Percentiles rank a stretch among this genome's conserved stretches.
Conservation (phyloP, 306 rosid genomes). For the Comarum palustre region DNA sequence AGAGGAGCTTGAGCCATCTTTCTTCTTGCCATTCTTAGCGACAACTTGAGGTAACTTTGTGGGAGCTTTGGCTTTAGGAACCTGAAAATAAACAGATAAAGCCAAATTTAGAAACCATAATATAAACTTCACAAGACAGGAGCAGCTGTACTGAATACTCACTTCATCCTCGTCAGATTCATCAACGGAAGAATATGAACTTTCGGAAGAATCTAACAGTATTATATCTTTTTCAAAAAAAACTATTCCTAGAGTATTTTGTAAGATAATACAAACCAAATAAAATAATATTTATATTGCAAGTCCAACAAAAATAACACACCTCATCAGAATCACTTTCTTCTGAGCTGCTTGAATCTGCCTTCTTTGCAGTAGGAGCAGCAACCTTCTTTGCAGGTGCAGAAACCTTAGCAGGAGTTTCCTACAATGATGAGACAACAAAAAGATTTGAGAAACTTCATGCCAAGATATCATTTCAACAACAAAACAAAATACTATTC, state of each 20-base stretch:
- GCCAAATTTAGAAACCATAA: background rate
- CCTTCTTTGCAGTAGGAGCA: background rate
- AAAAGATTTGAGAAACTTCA: background rate
- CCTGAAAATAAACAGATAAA: conserved; percentile 22
- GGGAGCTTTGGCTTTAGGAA: conserved; percentile 29
- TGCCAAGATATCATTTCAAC: background rate
- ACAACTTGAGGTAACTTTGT: conserved; percentile 31
- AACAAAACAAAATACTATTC: background rate
- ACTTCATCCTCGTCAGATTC: conserved; percentile 11
- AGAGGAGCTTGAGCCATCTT: conserved; percentile 30
- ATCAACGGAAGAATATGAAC: conserved; percentile 10
- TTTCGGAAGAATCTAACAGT: background rate
- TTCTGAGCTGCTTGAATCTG: conserved; percentile 24
- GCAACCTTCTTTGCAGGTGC: background rate
- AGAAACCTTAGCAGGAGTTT: conserved; percentile 18
- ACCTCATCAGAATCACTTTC: conserved; percentile 24
- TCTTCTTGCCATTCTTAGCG: conserved; percentile 31
- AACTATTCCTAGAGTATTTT: conserved; percentile 1
- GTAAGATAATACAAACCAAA: background rate
- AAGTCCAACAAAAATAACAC: background rate
- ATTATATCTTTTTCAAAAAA: conserved; percentile 14
- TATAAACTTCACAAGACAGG: background rate
- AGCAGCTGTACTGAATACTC: background rate
- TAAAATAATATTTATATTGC: background rate
- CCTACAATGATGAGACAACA: background rate